Conservation (phyloP, 306 rosid species). For the Comarum palustre region DNA sequence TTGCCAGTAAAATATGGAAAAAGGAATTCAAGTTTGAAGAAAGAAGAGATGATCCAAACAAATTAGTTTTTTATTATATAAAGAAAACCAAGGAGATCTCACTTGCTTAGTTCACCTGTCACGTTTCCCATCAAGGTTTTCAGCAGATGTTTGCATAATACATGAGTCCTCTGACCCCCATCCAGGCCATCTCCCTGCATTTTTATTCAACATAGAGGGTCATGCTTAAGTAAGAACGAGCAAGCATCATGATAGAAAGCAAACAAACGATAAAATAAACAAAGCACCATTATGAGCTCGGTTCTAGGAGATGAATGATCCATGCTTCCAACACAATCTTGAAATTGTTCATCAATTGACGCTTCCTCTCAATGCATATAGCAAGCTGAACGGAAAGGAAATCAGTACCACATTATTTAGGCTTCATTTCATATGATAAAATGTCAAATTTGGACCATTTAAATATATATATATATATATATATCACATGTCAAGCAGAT, state of each 20-base stretch:
- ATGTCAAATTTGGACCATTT: neutral
- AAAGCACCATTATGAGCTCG: constrained; percentile 47
- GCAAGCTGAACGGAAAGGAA: constrained; percentile 64
- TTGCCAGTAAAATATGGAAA: neutral
- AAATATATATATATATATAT: neutral
- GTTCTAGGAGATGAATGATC: constrained; percentile 53
- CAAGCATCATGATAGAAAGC: constrained; percentile 1
- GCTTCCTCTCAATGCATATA: constrained; percentile 78
- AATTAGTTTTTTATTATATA: neutral
- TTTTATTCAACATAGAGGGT: constrained; percentile 24
- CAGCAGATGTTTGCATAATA: constrained; percentile 46
- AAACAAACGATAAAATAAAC: constrained; percentile 8
- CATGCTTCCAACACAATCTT: constrained; percentile 81
- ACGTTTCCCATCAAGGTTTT: constrained; percentile 58
- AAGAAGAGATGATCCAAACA: neutral
- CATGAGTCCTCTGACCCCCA: constrained; percentile 37
- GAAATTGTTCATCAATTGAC: constrained; percentile 66
- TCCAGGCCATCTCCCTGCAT: constrained; percentile 64
- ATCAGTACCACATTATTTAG: constrained; percentile 22
- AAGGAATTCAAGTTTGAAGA: neutral
- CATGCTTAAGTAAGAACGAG: constrained; percentile 24
- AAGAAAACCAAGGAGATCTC: constrained; percentile 53
- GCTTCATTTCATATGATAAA: constrained; percentile 7
- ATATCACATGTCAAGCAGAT: constrained; percentile 6
- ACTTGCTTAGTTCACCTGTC: constrained; percentile 99